phyloP scores from a whole-genome alignment of 2,329 filamentous ascomycete species.

The Alternaria tenuissima region DNA sequence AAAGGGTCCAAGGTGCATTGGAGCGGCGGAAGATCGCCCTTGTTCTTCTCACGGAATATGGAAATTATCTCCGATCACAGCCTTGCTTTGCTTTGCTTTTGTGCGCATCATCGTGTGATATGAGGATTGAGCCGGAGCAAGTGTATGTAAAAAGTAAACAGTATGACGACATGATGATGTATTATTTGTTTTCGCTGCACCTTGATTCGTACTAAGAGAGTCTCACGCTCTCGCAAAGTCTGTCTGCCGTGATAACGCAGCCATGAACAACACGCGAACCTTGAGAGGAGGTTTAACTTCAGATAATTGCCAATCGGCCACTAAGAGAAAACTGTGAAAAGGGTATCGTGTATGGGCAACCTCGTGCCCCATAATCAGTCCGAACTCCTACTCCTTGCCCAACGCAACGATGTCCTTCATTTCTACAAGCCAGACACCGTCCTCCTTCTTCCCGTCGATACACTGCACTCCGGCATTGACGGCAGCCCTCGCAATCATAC shows the following conservation, averaged over 20 bases:
- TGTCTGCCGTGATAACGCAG: background rate
- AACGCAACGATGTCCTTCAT: constrained; percentile 70
- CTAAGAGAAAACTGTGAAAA: background rate
- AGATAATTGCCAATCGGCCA: rapidly evolving
- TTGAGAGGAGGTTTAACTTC: background rate
- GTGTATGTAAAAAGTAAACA: background rate
- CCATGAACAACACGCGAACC: background rate
- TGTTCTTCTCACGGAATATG: too few species aligned
- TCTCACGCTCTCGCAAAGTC: too few species aligned
- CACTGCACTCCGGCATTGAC: constrained; percentile 65
- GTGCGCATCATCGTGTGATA: background rate
- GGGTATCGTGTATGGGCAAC: background rate
- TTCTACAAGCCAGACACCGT: constrained; percentile 69
- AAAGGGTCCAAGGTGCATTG: too few species aligned
- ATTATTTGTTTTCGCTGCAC: background rate
- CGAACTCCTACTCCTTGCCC: constrained; percentile 56
- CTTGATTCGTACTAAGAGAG: background rate
- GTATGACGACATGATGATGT: background rate
- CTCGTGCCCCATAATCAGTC: background rate
- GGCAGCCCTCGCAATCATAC: constrained; percentile 74
- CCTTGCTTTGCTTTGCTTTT: background rate
- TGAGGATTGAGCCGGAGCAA: background rate
- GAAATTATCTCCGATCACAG: background rate
- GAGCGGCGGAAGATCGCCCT: too few species aligned
- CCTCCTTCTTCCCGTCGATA: constrained; percentile 60